Evolutionary conservation across 306 rosid genomes (phyloP).

Genomic region (Macrotyloma uniflorum): DNA sequence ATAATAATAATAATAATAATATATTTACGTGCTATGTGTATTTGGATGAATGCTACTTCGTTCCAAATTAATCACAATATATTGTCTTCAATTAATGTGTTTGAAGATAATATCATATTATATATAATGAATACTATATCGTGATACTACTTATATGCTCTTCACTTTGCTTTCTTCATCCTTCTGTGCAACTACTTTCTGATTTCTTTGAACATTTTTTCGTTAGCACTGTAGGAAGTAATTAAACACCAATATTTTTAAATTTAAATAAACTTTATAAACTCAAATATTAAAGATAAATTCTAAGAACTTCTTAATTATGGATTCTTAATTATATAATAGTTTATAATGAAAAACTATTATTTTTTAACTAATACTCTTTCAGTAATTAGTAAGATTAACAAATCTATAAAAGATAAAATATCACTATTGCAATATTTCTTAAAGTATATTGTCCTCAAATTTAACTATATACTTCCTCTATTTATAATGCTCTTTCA

Average conservation of each 20-base stretch:
- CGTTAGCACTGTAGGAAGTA: not conserved
- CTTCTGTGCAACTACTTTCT: not conserved
- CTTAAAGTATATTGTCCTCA: not conserved
- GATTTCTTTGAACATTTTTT: not conserved
- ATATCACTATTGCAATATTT: not conserved
- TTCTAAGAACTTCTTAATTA: no score
- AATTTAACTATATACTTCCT: not conserved
- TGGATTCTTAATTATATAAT: no score
- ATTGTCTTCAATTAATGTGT: no score
- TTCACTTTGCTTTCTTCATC: not conserved
- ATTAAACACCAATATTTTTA: not conserved
- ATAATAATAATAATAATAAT: no score
- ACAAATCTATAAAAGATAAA: not conserved
- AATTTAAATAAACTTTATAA: no score
- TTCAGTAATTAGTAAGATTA: no score
- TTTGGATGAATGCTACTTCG: no score
- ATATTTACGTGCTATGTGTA: no score
- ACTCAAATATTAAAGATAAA: no score
- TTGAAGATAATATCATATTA: not conserved
- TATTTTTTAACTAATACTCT: no score
- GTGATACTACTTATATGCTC: not conserved
- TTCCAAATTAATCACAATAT: not conserved
- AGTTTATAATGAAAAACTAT: no score
- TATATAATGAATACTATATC: not conserved
- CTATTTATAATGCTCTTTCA: no score